A percentile compares a stretch with the other conserved stretches of the same genome.
Evolutionary conservation across 225 moss, liverwort and hornwort genomes (phyloP).

Genomic region (Lunularia cruciata): DNA sequence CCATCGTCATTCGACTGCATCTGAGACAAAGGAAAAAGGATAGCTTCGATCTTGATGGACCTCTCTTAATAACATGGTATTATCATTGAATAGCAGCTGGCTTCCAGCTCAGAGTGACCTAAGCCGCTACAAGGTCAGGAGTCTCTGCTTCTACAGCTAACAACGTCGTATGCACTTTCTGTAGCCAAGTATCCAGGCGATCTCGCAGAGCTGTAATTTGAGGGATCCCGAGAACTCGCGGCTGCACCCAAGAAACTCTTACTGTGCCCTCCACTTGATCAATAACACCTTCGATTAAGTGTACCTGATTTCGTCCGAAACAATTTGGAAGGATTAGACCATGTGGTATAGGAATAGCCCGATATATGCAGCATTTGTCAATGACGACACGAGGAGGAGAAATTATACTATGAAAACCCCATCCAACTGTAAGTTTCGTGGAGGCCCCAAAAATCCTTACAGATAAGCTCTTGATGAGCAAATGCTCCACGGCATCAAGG

Average conservation of each 20-base stretch:
- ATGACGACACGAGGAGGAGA: too few relatives aligned
- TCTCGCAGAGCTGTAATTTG: constrained; percentile 95
- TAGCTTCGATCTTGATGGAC: not conserved
- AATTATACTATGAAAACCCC: too few relatives aligned
- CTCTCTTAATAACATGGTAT: not conserved
- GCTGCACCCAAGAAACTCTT: constrained; percentile 97
- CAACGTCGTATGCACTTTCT: constrained; percentile 97
- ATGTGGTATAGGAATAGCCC: too few relatives aligned
- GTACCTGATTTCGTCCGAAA: constrained; percentile 53
- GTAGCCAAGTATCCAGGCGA: constrained; percentile 92
- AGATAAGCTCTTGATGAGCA: constrained; percentile 95
- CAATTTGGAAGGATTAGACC: not conserved
- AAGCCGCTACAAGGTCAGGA: constrained; percentile 87
- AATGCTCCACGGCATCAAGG: constrained; percentile 89
- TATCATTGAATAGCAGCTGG: not conserved
- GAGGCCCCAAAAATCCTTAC: constrained; percentile 39
- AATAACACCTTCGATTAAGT: constrained; percentile 96
- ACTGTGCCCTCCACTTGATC: constrained; percentile 99
- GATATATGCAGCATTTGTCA: too few relatives aligned
- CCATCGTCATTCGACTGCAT: not conserved
- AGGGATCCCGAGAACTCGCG: constrained; percentile 95
- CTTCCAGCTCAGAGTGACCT: constrained; percentile 33
- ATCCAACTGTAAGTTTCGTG: too few relatives aligned
- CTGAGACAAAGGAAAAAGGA: not conserved
- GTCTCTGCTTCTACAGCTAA: constrained; percentile 99